Conservation (phyloP, 805 yeast genomes). For the Dipodascopsis uninucleata region DNA sequence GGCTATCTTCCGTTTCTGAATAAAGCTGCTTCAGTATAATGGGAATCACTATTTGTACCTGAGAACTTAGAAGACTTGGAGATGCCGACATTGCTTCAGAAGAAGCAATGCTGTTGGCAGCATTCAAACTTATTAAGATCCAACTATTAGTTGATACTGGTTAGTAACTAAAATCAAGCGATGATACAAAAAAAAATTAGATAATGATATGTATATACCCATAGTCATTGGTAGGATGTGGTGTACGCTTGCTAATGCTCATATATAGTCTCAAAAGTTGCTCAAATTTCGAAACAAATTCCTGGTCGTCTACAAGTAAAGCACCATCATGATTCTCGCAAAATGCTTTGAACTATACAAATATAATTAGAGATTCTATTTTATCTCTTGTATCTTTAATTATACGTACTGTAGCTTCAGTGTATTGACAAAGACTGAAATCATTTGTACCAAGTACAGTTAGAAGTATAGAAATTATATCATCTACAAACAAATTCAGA, state of each 20-base stretch:
- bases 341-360: constrained; percentile 36
- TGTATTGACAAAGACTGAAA: constrained; percentile 53
- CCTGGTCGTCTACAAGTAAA: constrained; percentile 61
- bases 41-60: constrained; percentile 18
- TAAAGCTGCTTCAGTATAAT: constrained; percentile 14
- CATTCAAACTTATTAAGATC: constrained; percentile 14
- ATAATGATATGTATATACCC: constrained; percentile 5
- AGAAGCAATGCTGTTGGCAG: constrained; percentile 23
- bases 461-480: constrained; percentile 58
- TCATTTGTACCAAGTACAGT: constrained; percentile 56
- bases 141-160: constrained; percentile 8
- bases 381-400: not conserved
- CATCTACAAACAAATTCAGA: constrained; percentile 72
- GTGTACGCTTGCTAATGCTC: constrained; percentile 11
- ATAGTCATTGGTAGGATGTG: constrained; percentile 2
- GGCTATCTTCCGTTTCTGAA: constrained; percentile 4
- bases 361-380: not conserved
- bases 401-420: constrained; percentile 33
- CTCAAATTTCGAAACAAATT: constrained; percentile 49
- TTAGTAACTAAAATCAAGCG: not conserved
- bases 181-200: not conserved
- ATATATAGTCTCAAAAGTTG: constrained; percentile 32
- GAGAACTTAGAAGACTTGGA: constrained; percentile 13
- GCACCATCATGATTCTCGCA: constrained; percentile 56
- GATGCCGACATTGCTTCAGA: constrained; percentile 25